These are phyloP conservation scores for Picochlorum costavermella DNA, from an alignment of 139 green algal species.

Conservation along the genomic window DNA sequence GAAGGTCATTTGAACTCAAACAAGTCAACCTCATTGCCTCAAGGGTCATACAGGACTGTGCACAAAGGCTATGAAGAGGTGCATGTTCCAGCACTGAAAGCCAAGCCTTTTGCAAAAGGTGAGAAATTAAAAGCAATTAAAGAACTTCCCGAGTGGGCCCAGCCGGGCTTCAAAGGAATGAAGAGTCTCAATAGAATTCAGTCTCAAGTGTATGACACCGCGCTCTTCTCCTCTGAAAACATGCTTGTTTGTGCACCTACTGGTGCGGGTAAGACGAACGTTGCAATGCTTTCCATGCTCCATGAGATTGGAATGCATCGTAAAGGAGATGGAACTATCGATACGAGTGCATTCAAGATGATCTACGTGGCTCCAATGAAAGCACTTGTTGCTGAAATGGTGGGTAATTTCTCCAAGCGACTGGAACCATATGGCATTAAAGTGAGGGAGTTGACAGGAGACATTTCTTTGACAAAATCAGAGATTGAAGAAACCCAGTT, in stretches of 20 bases:
- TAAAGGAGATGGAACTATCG: conserved; percentile 66
- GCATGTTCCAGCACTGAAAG: conserved; percentile 88
- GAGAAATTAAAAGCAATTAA: conserved; percentile 67
- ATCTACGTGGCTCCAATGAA: conserved; percentile 99
- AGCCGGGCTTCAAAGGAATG: conserved; percentile 81
- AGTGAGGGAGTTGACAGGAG: conserved; percentile 77
- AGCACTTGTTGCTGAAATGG: conserved; percentile 97
- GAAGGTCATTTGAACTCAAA: conserved; percentile 85
- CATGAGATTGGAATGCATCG: conserved; percentile 80
- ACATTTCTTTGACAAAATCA: conserved; percentile 78
- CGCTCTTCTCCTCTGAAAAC: conserved; percentile 86
- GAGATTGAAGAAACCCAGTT: conserved; percentile 91
- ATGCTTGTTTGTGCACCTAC: conserved; percentile 85
- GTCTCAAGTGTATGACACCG: conserved; percentile 71
- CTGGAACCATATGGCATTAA: conserved; percentile 41
- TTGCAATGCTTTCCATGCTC: conserved; percentile 93
- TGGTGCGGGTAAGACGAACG: conserved; percentile 97
- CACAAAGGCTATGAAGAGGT: conserved; percentile 94
- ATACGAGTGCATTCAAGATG: conserved; percentile 88
- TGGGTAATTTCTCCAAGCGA: conserved; percentile 73
- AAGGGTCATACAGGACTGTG: conserved; percentile 56
- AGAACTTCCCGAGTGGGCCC: conserved; percentile 88
- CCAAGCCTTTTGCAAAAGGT: conserved; percentile 71
- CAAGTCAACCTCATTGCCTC: conserved; percentile 71
- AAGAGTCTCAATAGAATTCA: conserved; percentile 89